Evolutionary conservation across 305 asterid species (phyloP).

Genomic region (Solanum aculeatissimum): DNA sequence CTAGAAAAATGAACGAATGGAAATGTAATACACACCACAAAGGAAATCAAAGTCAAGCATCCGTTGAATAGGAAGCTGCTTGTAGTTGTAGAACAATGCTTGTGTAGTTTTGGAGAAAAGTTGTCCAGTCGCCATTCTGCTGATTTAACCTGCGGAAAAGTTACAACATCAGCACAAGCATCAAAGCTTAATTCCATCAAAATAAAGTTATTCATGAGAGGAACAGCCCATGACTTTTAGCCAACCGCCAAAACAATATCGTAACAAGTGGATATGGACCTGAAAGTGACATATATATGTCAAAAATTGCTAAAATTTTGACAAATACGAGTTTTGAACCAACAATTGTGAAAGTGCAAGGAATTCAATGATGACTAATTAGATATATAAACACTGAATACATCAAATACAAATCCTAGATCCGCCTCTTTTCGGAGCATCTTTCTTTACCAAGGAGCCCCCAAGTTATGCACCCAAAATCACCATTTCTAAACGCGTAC

Average conservation of each 20-base stretch:
- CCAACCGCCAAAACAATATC: background rate
- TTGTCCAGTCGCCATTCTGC: constrained; percentile 86
- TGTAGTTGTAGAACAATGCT: constrained; percentile 85
- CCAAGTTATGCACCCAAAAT: background rate
- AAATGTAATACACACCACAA: constrained; percentile 40
- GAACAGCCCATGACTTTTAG: background rate
- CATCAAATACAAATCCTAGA: background rate
- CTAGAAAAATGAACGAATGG: background rate
- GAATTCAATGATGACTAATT: background rate
- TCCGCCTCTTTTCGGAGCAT: background rate
- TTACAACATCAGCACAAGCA: constrained; percentile 14
- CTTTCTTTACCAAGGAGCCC: background rate
- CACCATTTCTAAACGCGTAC: background rate
- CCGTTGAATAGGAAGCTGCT: constrained; percentile 92
- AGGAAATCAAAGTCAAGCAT: constrained; percentile 99
- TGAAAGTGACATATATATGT: background rate
- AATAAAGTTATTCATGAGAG: background rate
- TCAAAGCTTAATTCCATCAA: background rate
- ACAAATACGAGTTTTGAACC: background rate
- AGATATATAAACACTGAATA: background rate
- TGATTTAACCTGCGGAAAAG: constrained; percentile 17
- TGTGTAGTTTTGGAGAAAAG: constrained; percentile 91
- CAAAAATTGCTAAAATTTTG: background rate
- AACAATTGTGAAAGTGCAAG: background rate
- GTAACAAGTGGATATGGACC: background rate